phyloP scores from a whole-genome alignment of 78 protist species.

The Dictyostelium capitatum region DNA sequence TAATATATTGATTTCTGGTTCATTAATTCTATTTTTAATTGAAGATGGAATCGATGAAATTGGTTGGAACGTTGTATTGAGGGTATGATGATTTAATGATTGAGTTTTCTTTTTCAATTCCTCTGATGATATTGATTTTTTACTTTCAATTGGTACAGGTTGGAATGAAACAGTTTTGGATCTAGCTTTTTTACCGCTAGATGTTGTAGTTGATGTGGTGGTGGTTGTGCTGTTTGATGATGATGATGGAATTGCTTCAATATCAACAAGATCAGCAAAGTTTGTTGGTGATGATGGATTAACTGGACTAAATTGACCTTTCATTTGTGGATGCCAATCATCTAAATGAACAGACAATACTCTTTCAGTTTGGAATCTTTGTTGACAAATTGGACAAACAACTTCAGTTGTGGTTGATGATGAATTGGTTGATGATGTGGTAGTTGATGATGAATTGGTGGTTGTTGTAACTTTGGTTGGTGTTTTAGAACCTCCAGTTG shows the following conservation, averaged over 20 bases:
- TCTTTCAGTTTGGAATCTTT: slow-evolving; percentile 59
- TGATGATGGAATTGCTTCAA: neutral
- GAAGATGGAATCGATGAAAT: slow-evolving; percentile 17
- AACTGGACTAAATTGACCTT: neutral
- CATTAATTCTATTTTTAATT: neutral
- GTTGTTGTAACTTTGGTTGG: slow-evolving; percentile 9
- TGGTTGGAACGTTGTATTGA: neutral
- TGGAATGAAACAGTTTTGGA: slow-evolving; percentile 65
- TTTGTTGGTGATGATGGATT: neutral
- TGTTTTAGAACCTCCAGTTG: neutral
- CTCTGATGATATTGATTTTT: slow-evolving; percentile 47
- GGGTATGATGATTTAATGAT: neutral
- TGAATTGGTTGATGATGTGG: slow-evolving; percentile 5
- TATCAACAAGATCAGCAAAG: neutral
- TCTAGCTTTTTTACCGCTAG: slow-evolving; percentile 4
- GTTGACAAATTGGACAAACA: slow-evolving; percentile 75
- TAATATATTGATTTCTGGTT: slow-evolving; percentile 10
- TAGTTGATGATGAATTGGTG: neutral
- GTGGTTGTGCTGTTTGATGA: neutral
- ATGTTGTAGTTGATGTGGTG: neutral
- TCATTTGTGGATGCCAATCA: slow-evolving; percentile 65
- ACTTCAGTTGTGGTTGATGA: slow-evolving; percentile 17
- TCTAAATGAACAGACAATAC: slow-evolving; percentile 53
- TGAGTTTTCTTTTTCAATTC: slow-evolving; percentile 30
- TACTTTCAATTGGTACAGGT: slow-evolving; percentile 34